phyloP scores from a whole-genome alignment of 2,329 filamentous ascomycete species.

The Fusarium concolor region DNA sequence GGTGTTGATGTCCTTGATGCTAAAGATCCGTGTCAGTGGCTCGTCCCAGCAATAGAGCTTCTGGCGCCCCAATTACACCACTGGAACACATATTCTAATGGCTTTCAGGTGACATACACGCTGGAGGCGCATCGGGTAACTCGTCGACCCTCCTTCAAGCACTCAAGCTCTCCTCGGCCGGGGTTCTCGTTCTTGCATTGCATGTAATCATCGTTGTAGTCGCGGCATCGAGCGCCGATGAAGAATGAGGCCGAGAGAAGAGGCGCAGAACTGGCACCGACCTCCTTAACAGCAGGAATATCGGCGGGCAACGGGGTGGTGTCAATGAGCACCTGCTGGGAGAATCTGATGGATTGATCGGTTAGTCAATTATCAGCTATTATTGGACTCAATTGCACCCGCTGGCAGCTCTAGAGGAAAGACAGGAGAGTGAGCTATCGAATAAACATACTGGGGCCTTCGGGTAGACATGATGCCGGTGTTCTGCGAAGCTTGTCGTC shows the following conservation, averaged over 20 bases:
- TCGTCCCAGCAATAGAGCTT: background rate
- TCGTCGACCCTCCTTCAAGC: constrained; percentile 94
- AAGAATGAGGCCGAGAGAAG: constrained; percentile 94
- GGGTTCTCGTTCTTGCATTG: constrained; percentile 97
- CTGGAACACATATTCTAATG: background rate
- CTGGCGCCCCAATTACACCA: background rate
- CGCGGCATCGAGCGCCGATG: constrained; percentile 93
- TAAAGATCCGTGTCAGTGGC: constrained; percentile 53
- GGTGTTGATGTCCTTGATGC: constrained; percentile 95
- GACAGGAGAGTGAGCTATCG: background rate
- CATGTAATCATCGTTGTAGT: constrained; percentile 99
- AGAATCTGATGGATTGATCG: constrained; percentile 75
- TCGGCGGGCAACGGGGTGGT: constrained; percentile 92
- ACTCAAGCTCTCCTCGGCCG: constrained; percentile 91
- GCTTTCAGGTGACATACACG: constrained; percentile 74
- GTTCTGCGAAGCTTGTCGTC: constrained; percentile 46
- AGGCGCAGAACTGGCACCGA: constrained; percentile 92
- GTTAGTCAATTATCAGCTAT: constrained; percentile 42
- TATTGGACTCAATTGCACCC: constrained; percentile 40
- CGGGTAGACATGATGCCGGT: constrained; percentile 56
- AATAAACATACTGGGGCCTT: constrained; percentile 56
- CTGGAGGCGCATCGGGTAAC: constrained; percentile 96
- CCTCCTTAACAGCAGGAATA: constrained; percentile 92
- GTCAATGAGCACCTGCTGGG: constrained; percentile 92
- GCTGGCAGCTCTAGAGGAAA: background rate